These are phyloP conservation scores for Hypoxylon perforatum DNA, from an alignment of 495 filamentous ascomycete genomes.

Conservation along the genomic window DNA sequence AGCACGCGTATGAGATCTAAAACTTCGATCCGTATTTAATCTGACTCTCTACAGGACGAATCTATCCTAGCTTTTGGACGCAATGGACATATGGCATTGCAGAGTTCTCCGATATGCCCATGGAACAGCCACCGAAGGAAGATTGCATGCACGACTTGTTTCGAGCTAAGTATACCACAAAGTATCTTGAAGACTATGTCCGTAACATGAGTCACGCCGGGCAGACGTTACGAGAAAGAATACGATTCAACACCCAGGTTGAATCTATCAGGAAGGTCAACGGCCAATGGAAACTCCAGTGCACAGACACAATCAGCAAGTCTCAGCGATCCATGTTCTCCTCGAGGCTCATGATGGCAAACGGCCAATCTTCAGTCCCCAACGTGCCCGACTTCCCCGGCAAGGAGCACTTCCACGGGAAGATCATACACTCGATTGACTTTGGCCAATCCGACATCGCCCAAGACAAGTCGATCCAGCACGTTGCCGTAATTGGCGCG, in stretches of 20 bases:
- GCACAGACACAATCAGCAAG: constrained; percentile 15
- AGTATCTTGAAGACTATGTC: constrained; percentile 57
- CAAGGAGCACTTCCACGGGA: constrained; percentile 44
- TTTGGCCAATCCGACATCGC: constrained; percentile 50
- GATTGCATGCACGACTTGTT: constrained; percentile 48
- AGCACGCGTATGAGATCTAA: constrained; percentile 33
- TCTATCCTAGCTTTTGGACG: constrained; percentile 55
- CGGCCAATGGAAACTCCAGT: constrained; percentile 42
- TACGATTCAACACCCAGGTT: constrained; percentile 46
- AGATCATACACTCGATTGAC: constrained; percentile 55
- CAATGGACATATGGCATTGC: constrained; percentile 51
- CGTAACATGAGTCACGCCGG: constrained; percentile 45
- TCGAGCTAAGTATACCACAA: constrained; percentile 52
- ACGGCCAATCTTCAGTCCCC: constrained; percentile 50
- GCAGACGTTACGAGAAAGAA: constrained; percentile 45
- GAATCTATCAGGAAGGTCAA: constrained; percentile 42
- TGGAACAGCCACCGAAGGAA: constrained; percentile 42
- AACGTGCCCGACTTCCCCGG: constrained; percentile 50
- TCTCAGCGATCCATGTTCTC: constrained; percentile 27
- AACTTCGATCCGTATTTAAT: constrained; percentile 1
- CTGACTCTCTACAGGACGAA: constrained; percentile 37
- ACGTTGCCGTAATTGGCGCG: constrained; percentile 52
- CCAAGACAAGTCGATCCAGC: constrained; percentile 34
- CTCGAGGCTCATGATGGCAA: constrained; percentile 54
- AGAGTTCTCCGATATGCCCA: constrained; percentile 53